Percentiles rank a stretch among this genome's conserved stretches.
These are phyloP conservation scores for Boletus rufocinnamomeus DNA, from an alignment of 768 basidiomycete species.

Conservation along the genomic window DNA sequence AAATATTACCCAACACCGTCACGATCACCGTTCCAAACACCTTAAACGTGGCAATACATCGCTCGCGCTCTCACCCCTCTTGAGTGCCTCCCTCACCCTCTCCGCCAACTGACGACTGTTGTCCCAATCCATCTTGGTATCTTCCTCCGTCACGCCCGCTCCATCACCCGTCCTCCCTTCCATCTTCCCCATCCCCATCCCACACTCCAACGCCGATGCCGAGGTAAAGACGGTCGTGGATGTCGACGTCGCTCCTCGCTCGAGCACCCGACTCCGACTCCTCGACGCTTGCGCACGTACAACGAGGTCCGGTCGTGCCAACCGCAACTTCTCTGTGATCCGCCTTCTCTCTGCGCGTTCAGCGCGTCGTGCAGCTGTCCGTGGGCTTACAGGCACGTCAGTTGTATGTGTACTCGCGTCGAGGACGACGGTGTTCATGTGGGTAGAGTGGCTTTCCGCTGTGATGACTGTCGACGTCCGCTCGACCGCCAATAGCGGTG, in stretches of 20 bases:
- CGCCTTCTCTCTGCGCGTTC: conserved; percentile 23
- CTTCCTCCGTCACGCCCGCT: conserved; percentile 2
- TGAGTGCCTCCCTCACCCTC: conserved; percentile 25
- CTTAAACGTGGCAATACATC: conserved; percentile 31
- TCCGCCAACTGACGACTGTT: conserved; percentile 26
- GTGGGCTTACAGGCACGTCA: conserved; percentile 14
- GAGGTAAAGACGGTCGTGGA: not conserved
- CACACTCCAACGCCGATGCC: not conserved
- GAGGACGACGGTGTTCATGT: not conserved
- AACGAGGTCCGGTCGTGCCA: conserved; percentile 47
- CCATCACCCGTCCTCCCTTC: not conserved
- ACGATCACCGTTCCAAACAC: conserved; percentile 24
- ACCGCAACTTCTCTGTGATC: conserved; percentile 43
- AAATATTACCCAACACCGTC: not conserved
- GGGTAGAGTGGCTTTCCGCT: not conserved
- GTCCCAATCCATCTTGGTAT: conserved; percentile 30
- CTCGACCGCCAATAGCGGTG: not conserved
- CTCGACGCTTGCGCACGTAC: conserved; percentile 30
- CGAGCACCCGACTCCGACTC: conserved; percentile 7
- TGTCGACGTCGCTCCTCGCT: not conserved
- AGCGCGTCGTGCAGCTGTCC: conserved; percentile 21
- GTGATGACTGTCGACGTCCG: not conserved
- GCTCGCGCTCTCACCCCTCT: conserved; percentile 18
- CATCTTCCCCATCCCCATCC: not conserved
- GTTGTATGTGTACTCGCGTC: not conserved